Conservation (phyloP, 768 basidiomycete species). For the Obba rivulosa region DNA sequence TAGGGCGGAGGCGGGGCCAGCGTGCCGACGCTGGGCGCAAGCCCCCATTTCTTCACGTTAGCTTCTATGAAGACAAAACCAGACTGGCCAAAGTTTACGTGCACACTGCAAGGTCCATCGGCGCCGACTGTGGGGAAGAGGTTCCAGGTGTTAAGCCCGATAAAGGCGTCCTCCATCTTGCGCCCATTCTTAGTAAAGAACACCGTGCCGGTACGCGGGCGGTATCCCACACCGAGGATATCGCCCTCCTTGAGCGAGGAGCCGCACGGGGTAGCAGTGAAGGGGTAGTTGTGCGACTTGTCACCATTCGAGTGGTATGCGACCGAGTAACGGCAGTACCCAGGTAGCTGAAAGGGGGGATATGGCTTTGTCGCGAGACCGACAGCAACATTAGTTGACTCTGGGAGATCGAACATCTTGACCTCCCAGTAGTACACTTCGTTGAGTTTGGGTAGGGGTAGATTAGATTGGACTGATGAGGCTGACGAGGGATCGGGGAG, state of each 20-base stretch:
- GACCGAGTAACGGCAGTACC: constrained; percentile 79
- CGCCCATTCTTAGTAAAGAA: constrained; percentile 98
- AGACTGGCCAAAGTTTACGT: constrained; percentile 95
- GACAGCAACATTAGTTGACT: constrained; percentile 81
- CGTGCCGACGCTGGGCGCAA: constrained; percentile 95
- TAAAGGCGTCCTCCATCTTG: constrained; percentile 93
- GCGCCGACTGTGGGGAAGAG: constrained; percentile 97
- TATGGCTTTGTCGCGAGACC: constrained; percentile 97
- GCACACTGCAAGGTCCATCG: constrained; percentile 92
- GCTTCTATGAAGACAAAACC: constrained; percentile 99
- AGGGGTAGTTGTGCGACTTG: constrained; percentile 96
- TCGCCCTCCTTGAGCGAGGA: constrained; percentile 88
- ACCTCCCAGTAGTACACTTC: constrained; percentile 99
- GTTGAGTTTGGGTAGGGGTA: constrained; percentile 95
- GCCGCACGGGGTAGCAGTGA: constrained; percentile 80
- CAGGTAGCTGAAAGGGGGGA: constrained; percentile 89
- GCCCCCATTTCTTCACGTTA: constrained; percentile 99
- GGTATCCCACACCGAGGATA: constrained; percentile 92
- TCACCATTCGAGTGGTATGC: constrained; percentile 97
- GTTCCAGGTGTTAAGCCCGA: constrained; percentile 86
- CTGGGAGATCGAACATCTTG: constrained; percentile 97
- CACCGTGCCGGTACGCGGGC: constrained; percentile 94
- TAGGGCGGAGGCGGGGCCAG: constrained; percentile 97
- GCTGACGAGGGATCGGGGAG: constrained; percentile 93
- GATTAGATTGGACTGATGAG: constrained; percentile 93